Evolutionary conservation across 345 rosid genomes (phyloP), one percentile per base, ranked within the genome.

Genomic region (Boechera stricta): DNA sequence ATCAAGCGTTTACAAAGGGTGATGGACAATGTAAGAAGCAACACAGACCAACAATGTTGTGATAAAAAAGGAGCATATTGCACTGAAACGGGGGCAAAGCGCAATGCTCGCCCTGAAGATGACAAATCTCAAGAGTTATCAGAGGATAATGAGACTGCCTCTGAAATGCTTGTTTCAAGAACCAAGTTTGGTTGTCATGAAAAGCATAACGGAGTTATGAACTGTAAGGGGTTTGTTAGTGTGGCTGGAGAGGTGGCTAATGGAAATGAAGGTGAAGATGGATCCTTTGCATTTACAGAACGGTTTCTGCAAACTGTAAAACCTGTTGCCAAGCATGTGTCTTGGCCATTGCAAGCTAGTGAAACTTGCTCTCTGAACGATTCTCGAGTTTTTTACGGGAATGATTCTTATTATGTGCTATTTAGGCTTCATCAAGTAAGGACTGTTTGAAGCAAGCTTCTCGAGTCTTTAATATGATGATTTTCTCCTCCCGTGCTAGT

Each of bases 381-480:
- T 72, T 85, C 86, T 75, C 82, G 76, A 48, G 75, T 95, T 75
- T 95, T 95, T 79, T 95, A 95, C 55, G 99, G 98, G 73, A 92
- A 92, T 65, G 98, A 95, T 85, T 91, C 96, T 60, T 92, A 85
- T 73, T 95, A 92, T 82, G 94, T 92, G 77, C 91, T 92, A 70
- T 87, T 89, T 69, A 86, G 97, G 88, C 97, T 95, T 84, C 99
- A 95, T 82, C 99, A 88, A 73, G 99, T 95, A 85, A 85, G 73
- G 73, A 39, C 38, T 44, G 26, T 74, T 52, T 53, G 26, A 66
- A 67, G 61, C 74, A 41, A 51, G 10, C 59, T 68, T 42, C 28
- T 26, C 8, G 18, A 45, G 45, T 45, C 41, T 71, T 69, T 39
- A 42, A 56, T 38, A 57, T 77, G 77, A 28, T 56, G 7, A 3